Evolutionary conservation across 177 flowering plant genomes (phyloP).

Genomic region (Vitis hybrid): DNA sequence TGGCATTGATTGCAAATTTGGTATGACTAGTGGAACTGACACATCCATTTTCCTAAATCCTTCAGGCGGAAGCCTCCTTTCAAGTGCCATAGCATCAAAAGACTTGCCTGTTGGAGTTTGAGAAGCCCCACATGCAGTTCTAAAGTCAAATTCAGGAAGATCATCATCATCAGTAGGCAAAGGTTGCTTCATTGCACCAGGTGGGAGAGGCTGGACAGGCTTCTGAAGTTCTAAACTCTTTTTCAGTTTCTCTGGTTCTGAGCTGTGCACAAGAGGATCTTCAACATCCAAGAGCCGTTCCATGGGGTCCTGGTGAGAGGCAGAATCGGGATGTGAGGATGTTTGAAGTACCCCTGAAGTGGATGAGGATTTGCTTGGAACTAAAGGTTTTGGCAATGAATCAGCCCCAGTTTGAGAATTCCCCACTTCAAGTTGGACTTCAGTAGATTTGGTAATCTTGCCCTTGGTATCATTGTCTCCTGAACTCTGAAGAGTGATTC

Average conservation of each 20-base stretch:
- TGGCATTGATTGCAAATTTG: background rate
- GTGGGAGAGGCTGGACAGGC: conserved; percentile 8
- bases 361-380: conserved; percentile 4
- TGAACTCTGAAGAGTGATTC: background rate
- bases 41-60: conserved; percentile 17
- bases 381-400: background rate
- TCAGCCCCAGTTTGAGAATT: conserved; percentile 3
- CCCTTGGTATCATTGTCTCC: conserved; percentile 7
- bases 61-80: conserved; percentile 15
- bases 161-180: conserved; percentile 35
- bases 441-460: conserved; percentile 11
- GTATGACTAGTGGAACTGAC: background rate
- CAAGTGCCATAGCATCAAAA: conserved; percentile 13
- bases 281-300: background rate
- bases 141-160: conserved; percentile 62
- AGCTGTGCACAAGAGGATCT: background rate
- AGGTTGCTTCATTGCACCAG: conserved; percentile 7
- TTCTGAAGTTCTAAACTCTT: conserved; percentile 8
- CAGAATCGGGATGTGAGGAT: background rate
- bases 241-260: conserved; percentile 15
- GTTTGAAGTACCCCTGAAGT: conserved; percentile 14
- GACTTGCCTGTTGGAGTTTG: conserved; percentile 12
- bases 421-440: conserved; percentile 5
- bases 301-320: background rate
- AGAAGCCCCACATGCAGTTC: conserved; percentile 28